Evolutionary conservation across 345 rosid species (phyloP).

Genomic region (Lepidium didymum): DNA sequence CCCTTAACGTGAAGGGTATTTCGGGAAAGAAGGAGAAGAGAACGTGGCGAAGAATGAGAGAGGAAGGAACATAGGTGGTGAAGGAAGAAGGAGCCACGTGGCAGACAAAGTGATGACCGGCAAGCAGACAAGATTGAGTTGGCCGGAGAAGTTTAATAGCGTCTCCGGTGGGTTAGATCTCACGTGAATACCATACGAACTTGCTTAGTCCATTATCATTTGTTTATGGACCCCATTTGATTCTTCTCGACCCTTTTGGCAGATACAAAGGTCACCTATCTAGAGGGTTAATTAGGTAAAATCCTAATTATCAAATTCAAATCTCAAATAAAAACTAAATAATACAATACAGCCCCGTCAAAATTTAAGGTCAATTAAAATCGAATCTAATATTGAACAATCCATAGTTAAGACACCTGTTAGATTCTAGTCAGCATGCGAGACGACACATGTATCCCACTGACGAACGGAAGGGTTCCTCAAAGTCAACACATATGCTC

Average conservation of each 20-base stretch:
- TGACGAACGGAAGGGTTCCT: no score
- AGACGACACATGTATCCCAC: no score
- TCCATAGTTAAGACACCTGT: no score
- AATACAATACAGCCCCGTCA: no score
- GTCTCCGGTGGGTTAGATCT: constrained; percentile 19
- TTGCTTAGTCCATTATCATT: background rate
- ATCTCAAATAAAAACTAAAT: no score
- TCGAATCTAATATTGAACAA: no score
- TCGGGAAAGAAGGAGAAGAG: background rate
- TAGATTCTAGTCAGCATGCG: no score
- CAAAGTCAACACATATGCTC: no score
- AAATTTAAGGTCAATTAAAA: no score
- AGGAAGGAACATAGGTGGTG: constrained; percentile 25
- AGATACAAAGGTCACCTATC: constrained; percentile 27
- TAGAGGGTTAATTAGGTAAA: no score
- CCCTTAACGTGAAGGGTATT: background rate
- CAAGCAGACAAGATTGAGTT: constrained; percentile 24
- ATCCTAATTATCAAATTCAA: no score
- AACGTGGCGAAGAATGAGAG: constrained; percentile 28
- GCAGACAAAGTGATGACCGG: constrained; percentile 14
- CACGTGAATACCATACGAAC: constrained; percentile 12
- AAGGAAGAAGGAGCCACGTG: constrained; percentile 23
- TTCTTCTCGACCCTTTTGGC: constrained; percentile 24
- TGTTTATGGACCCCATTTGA: constrained; percentile 1
- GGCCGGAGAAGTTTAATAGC: constrained; percentile 14